Evolutionary conservation across 1,139 yeast genomes (phyloP).

Genomic region (Protomyces inundatus): DNA sequence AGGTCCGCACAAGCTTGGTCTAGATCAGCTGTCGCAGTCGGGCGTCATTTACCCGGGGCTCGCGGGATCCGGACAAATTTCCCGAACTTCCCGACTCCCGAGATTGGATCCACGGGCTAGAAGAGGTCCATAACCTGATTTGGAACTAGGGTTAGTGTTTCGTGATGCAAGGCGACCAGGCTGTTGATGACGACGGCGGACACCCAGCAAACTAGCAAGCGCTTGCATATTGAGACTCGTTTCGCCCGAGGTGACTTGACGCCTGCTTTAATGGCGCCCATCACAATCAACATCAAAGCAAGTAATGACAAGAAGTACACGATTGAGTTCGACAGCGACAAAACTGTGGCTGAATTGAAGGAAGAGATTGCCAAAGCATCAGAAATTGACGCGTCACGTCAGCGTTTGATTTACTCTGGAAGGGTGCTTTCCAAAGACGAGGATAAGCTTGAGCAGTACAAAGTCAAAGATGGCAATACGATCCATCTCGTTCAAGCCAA

Average conservation of each 20-base stretch:
- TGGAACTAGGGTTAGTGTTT: background rate
- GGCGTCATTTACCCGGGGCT: too few species aligned
- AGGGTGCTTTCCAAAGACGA: conserved; percentile 74
- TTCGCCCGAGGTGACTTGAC: too few species aligned
- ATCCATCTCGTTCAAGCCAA: conserved; percentile 75
- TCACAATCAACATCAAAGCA: conserved; percentile 48
- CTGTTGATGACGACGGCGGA: background rate
- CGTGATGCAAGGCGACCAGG: too few species aligned
- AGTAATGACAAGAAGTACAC: conserved; percentile 63
- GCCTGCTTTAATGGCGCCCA: conserved; percentile 17
- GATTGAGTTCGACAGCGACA: conserved; percentile 50
- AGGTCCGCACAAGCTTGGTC: too few species aligned
- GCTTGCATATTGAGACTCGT: too few species aligned
- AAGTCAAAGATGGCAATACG: conserved; percentile 79
- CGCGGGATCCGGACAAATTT: too few species aligned
- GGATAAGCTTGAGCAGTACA: conserved; percentile 68
- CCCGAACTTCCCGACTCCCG: too few species aligned
- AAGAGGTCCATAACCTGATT: too few species aligned
- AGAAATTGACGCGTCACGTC: conserved; percentile 66
- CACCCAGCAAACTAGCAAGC: too few species aligned
- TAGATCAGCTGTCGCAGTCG: too few species aligned
- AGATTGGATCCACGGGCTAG: too few species aligned
- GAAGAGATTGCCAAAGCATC: conserved; percentile 54
- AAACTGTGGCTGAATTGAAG: conserved; percentile 66
- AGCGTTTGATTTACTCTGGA: conserved; percentile 87